Evolutionary conservation across 371 early-diverging fungal species (phyloP), one percentile per base, ranked within the genome.

Genomic region (Nematocida sp.): DNA sequence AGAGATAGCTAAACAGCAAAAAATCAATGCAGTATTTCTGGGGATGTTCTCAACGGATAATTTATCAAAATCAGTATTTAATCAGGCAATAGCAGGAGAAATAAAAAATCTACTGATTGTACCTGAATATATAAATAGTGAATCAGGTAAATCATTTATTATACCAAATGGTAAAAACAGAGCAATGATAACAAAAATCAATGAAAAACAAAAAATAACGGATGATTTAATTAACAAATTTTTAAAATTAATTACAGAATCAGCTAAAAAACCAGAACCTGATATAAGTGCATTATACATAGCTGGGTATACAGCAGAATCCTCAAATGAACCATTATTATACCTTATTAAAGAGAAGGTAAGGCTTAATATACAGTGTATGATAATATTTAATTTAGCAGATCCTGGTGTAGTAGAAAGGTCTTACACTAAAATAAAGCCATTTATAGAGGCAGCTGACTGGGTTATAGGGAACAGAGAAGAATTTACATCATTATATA

Each of bases 381-480:
- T 42, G 20, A n/a, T 57, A n/a, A n/a, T 44, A 15, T 60, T 78
- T 20, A 78, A 78, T 42, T 71, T 78, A 0, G 27, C 80, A 0
- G 80, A 78, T 58, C 80, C 80, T 9, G 80, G 80, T 4, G 80
- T 78, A 18, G 13, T 78, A 15, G 20, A 50, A 9, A 4, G 80
- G 20, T 70, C 71, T 11, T 71, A 54, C 44, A 7, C 40, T 15
- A 42, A n/a, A 0, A 33, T 78, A 13, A 58, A 54, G 60, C 40
- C 40, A 39, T 78, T 78, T 44, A 54, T 78, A 40, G 39, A 70
- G 56, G 20, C 18, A 9, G 42, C 72, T 39, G 69, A 78, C 15
- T 78, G 80, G 80, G 52, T 70, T 9, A 70, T 78, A 18, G 80
- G 80, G 55, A 78, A 78, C 70, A 58, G 4, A 57, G 69, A 23